These are phyloP conservation scores for Serendipita vermifera DNA, from an alignment of 768 basidiomycete genomes.

Conservation along the genomic window DNA sequence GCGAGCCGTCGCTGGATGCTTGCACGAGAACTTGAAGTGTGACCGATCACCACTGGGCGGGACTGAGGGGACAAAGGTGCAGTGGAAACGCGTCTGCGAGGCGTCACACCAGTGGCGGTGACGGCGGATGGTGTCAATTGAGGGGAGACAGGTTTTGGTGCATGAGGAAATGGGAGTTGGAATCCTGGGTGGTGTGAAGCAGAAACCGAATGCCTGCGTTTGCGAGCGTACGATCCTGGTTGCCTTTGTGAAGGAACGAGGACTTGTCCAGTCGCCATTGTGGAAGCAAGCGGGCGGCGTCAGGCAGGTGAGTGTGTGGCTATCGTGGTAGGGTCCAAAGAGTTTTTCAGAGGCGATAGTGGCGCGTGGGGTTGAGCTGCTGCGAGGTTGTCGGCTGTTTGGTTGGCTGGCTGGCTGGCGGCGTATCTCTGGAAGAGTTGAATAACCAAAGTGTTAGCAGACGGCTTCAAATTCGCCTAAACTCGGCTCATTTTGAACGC, in stretches of 20 bases:
- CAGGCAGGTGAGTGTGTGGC: no score
- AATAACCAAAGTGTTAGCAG: no score
- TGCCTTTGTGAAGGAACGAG: not conserved
- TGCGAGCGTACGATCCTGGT: not conserved
- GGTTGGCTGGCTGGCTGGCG: no score
- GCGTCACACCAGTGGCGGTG: not conserved
- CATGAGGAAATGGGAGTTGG: slow-evolving; percentile 6
- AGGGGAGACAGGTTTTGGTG: not conserved
- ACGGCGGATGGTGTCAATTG: not conserved
- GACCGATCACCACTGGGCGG: not conserved
- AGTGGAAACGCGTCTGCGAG: slow-evolving; percentile 4
- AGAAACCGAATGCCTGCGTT: slow-evolving; percentile 8
- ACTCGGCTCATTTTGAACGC: no score
- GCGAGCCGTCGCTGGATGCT: slow-evolving; percentile 5
- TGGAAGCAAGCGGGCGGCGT: not conserved
- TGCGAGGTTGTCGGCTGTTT: no score
- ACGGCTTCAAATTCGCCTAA: no score
- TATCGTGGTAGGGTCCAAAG: no score
- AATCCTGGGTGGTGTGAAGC: slow-evolving; percentile 6
- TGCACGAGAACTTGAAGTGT: not conserved
- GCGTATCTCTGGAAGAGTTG: no score
- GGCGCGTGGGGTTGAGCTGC: no score
- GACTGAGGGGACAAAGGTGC: not conserved
- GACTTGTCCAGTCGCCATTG: not conserved
- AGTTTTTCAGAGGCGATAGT: no score